Conservation (phyloP, 495 filamentous ascomycete genomes). For the Penicillium waksmanii region DNA sequence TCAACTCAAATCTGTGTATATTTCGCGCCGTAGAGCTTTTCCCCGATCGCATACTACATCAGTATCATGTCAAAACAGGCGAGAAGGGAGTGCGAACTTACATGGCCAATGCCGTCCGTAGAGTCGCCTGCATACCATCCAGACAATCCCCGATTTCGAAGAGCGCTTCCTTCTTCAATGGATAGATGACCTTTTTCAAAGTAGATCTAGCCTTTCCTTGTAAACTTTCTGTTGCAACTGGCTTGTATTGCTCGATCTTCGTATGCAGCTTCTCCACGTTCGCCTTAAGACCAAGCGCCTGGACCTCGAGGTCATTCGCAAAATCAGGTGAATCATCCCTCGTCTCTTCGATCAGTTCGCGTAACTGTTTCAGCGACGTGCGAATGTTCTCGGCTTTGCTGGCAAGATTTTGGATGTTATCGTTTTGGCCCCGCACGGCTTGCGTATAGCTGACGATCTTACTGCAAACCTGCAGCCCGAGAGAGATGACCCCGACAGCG, state of each 20-base stretch:
- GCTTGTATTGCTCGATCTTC: background rate
- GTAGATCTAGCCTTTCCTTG: background rate
- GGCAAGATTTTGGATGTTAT: conserved; percentile 8
- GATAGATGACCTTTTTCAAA: conserved; percentile 3
- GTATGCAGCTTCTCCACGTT: conserved; percentile 1
- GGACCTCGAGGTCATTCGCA: conserved; percentile 2
- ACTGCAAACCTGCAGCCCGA: conserved; percentile 5
- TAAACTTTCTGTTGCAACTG: background rate
- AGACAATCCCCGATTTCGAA: conserved; percentile 13
- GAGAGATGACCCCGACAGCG: conserved; percentile 13
- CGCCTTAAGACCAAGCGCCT: conserved; percentile 2
- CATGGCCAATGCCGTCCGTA: conserved; percentile 6
- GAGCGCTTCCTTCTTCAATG: conserved; percentile 9
- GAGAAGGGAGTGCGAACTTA: background rate
- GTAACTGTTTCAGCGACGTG: background rate
- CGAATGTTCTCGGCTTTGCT: conserved; percentile 6
- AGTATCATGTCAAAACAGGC: too few species aligned
- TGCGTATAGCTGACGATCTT: conserved; percentile 5
- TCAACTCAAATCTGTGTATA: background rate
- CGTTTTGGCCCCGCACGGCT: background rate
- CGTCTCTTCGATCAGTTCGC: conserved; percentile 10
- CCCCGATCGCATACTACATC: background rate
- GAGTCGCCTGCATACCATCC: conserved; percentile 1
- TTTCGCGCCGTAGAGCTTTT: conserved; percentile 8
- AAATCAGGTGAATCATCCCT: background rate